These are phyloP conservation scores for Medicago ruthenica DNA, from an alignment of 306 rosid species.

Conservation along the genomic window DNA sequence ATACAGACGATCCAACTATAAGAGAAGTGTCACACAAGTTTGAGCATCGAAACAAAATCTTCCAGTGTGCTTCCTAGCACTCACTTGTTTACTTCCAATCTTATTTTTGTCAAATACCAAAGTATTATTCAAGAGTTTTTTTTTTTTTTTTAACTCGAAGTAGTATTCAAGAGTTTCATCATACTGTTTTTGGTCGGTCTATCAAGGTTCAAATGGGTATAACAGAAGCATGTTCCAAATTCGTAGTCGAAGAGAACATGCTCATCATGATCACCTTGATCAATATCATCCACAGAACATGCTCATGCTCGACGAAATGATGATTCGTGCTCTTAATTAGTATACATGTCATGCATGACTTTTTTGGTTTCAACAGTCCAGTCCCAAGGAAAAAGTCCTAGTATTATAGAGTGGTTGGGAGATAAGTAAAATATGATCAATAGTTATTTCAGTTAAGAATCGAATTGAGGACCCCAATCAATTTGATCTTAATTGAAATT, in stretches of 20 bases:
- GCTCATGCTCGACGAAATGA: constrained; percentile 54
- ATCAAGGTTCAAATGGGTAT: constrained; percentile 56
- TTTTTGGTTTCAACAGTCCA: too few species aligned
- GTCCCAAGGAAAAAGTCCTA: too few species aligned
- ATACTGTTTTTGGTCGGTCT: background rate
- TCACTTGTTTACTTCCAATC: background rate
- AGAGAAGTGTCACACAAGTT: constrained; percentile 29
- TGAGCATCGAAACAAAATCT: constrained; percentile 15
- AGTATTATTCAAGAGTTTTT: too few species aligned
- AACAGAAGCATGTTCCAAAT: constrained; percentile 60
- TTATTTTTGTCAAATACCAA: too few species aligned
- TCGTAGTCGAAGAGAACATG: constrained; percentile 73
- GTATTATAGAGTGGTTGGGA: too few species aligned
- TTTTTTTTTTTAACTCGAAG: too few species aligned
- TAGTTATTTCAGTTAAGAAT: too few species aligned
- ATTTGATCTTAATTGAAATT: background rate
- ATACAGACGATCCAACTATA: constrained; percentile 46
- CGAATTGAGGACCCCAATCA: too few species aligned
- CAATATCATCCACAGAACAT: constrained; percentile 24
- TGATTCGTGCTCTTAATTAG: constrained; percentile 57
- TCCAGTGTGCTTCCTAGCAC: background rate
- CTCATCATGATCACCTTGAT: constrained; percentile 23
- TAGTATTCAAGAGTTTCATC: background rate
- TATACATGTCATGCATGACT: constrained; percentile 3
- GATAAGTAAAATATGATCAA: too few species aligned